Conservation (phyloP, 768 basidiomycete species). For the Termitomyces sp. region DNA sequence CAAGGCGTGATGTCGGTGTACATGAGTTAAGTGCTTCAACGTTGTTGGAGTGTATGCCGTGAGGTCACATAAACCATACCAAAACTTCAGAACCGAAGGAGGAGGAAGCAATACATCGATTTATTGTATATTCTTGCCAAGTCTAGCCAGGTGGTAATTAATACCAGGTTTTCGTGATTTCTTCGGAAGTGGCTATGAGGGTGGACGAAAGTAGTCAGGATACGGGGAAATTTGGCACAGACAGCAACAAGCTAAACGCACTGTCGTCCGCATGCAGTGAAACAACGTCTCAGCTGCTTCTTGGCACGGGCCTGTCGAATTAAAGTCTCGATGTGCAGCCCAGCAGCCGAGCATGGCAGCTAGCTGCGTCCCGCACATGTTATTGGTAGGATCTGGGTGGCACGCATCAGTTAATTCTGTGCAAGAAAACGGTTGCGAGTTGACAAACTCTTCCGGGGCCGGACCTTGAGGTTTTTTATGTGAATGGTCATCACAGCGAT, state of each 20-base stretch:
- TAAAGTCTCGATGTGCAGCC: constrained; percentile 67
- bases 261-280: constrained; percentile 82
- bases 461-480: constrained; percentile 76
- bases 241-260: constrained; percentile 31
- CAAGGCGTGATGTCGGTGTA: background rate
- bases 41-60: too few relatives aligned
- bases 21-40: background rate
- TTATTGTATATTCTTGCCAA: constrained; percentile 71
- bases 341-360: constrained; percentile 81
- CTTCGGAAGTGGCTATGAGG: constrained; percentile 55
- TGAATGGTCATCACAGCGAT: constrained; percentile 41
- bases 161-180: constrained; percentile 72
- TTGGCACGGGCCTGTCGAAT: constrained; percentile 49
- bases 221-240: background rate
- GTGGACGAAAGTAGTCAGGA: constrained; percentile 1
- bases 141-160: constrained; percentile 84
- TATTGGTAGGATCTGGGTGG: constrained; percentile 35
- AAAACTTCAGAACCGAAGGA: background rate
- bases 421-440: background rate
- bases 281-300: constrained; percentile 56
- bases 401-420: constrained; percentile 1
- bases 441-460: constrained; percentile 63
- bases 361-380: constrained; percentile 65
- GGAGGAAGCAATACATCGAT: constrained; percentile 4
- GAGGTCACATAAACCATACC: background rate